Base-by-base conservation (phyloP, 495 filamentous ascomycete species). In the Aspergillus nidulans region DNA sequence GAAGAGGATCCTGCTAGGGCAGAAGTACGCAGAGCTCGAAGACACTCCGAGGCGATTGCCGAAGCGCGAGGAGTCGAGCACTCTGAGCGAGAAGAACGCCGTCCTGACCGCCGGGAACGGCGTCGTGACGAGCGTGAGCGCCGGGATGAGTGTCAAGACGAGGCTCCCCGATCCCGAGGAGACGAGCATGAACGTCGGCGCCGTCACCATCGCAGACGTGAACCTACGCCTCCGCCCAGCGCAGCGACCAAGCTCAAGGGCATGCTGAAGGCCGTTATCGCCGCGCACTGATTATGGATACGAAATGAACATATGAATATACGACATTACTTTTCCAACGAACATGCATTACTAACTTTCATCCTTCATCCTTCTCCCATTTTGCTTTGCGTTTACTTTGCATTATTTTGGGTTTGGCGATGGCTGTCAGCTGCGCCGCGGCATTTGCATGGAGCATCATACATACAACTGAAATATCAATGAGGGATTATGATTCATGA, bases 181-280 rank as follows among this genome's bases (percentile, higher is more conserved):
- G 56, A 58, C 32, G 65, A 57, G 18, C 23, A 54, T 20, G 68
- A 68, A 26, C 52, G 56, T 21, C 63, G 63, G 40, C 67, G 58
- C 47, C 67, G 61, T 57, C 64, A 63, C 58, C 69, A 64, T 50
- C 67, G 67, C 38, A 58, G 62, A 46, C 69, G 64, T 7, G 72
- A 74, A 24, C 61, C 66, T 18, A 70, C 69, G 13, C 70, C 72
- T 0, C 64, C 63, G 8, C 61, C 57, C 42, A 52, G 52, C 26
- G 62, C 63, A 32, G 57, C 63, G 32, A 70, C 72, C n/a, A 71
- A 62, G 44, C 52, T 77, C 43, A 76, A 71, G 62, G 58, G 61
- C 15, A 23, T 77, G 38, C 58, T 73, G 56, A 70, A 69, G 49
- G 63, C 66, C 1, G 63, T 67, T 7, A 68, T 74, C 63, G 53